These are phyloP conservation scores for Neonectria neomacrospora DNA, from an alignment of 2,329 filamentous ascomycete species.

Conservation along the genomic window DNA sequence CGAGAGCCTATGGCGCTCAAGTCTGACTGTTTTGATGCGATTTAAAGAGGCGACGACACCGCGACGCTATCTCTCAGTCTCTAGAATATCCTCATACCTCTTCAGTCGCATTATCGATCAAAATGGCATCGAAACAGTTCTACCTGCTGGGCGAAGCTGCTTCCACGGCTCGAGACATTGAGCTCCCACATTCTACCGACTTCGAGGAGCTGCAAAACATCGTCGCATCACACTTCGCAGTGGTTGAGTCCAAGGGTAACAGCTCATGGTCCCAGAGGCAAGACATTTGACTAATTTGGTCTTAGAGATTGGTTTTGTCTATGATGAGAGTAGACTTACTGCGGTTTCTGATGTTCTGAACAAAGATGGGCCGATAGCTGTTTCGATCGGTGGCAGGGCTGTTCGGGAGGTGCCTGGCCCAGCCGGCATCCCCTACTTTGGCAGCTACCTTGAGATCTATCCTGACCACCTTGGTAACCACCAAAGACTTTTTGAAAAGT, in stretches of 20 bases:
- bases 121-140: constrained; percentile 54
- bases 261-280: too few species aligned
- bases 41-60: constrained; percentile 29
- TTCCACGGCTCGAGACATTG: constrained; percentile 51
- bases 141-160: constrained; percentile 55
- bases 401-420: constrained; percentile 64
- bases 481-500: constrained; percentile 63
- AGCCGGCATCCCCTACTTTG: constrained; percentile 59
- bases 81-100: constrained; percentile 9
- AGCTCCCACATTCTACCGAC: constrained; percentile 49
- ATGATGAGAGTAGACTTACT: constrained; percentile 41
- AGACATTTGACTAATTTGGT: background rate
- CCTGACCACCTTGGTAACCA: constrained; percentile 69
- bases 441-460: constrained; percentile 65
- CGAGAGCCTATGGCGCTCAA: too few species aligned
- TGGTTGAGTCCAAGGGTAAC: constrained; percentile 55
- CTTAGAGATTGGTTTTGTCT: constrained; percentile 53
- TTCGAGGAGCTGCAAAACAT: constrained; percentile 53
- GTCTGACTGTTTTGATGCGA: constrained; percentile 5
- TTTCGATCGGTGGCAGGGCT: constrained; percentile 61
- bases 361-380: constrained; percentile 49
- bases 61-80: constrained; percentile 38
- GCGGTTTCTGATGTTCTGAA: background rate
- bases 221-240: constrained; percentile 55
- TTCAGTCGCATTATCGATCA: background rate